Evolutionary conservation across 495 filamentous ascomycete species (phyloP).

Genomic region (Xylaria bambusicola): DNA sequence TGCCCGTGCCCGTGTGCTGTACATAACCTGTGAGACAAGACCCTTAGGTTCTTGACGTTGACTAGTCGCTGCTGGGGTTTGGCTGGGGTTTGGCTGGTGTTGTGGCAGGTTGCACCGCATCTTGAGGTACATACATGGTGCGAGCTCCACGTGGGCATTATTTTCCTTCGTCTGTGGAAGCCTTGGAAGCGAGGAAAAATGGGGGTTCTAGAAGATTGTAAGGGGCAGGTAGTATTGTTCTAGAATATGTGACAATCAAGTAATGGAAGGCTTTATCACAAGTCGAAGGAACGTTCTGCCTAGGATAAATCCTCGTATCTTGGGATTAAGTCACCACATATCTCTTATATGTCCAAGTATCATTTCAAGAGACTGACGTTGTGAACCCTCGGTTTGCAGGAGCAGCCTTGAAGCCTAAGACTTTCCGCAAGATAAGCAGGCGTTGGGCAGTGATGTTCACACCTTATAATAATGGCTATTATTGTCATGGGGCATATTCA

Average conservation of each 20-base stretch:
- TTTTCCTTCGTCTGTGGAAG: neutral
- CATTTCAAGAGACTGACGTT: neutral
- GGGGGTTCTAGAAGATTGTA: neutral
- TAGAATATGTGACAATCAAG: neutral
- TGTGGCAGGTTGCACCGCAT: conserved; percentile 12
- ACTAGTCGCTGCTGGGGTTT: neutral
- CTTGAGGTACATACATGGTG: conserved; percentile 8
- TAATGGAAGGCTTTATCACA: neutral
- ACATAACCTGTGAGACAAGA: neutral
- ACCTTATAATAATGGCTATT: neutral
- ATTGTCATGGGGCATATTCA: no score
- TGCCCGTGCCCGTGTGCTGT: neutral
- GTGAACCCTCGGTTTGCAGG: neutral
- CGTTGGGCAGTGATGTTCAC: neutral
- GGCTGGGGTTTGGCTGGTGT: neutral
- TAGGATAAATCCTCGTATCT: neutral
- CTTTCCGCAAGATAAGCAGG: neutral
- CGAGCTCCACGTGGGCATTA: conserved; percentile 15
- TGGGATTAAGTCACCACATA: neutral
- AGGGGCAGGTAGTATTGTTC: conserved; percentile 2
- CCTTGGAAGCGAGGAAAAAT: neutral
- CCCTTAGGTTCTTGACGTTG: neutral
- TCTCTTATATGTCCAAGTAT: neutral
- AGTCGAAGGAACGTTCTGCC: neutral
- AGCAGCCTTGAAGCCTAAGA: conserved; percentile 1